Percentiles rank a stretch among this genome's conserved stretches.
Conservation (phyloP, 2,329 filamentous ascomycete species). For the Clonostachys rosea region DNA sequence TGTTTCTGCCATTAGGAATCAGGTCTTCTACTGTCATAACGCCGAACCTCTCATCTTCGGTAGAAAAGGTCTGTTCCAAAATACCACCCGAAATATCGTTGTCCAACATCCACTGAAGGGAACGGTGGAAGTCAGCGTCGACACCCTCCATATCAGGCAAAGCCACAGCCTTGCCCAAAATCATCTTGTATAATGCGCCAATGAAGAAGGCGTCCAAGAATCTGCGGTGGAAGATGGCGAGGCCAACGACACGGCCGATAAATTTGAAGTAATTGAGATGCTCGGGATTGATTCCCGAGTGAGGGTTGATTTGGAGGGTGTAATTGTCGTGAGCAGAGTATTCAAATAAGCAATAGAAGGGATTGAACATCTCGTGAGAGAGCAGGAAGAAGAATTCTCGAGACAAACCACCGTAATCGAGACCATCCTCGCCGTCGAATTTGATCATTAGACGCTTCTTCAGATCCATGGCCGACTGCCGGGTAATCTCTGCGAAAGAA, state of each 20-base stretch:
- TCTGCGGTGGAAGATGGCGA: slow-evolving; percentile 96
- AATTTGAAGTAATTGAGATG: slow-evolving; percentile 99
- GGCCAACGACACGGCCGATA: slow-evolving; percentile 91
- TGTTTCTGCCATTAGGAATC: slow-evolving; percentile 83
- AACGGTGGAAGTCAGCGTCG: slow-evolving; percentile 95
- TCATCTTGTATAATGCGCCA: slow-evolving; percentile 99
- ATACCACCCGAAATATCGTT: slow-evolving; percentile 93
- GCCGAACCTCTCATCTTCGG: slow-evolving; percentile 95
- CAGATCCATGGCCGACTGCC: slow-evolving; percentile 88
- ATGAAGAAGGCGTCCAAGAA: slow-evolving; percentile 99
- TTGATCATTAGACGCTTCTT: slow-evolving; percentile 99
- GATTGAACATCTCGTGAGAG: slow-evolving; percentile 99
- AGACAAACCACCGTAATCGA: slow-evolving; percentile 96
- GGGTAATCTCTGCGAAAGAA: slow-evolving; percentile 97
- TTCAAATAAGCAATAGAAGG: slow-evolving; percentile 98
- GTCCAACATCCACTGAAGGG: slow-evolving; percentile 94
- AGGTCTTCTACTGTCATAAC: slow-evolving; percentile 92
- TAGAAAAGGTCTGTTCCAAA: slow-evolving; percentile 92
- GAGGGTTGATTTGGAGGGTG: slow-evolving; percentile 98
- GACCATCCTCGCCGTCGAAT: slow-evolving; percentile 95
- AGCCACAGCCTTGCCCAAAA: slow-evolving; percentile 85
- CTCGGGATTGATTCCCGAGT: slow-evolving; percentile 98
- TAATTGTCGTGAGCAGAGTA: slow-evolving; percentile 99
- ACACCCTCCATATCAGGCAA: slow-evolving; percentile 98
- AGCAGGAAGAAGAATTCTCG: slow-evolving; percentile 99